Base-by-base conservation (phyloP, 352 stramenopile genomes). In the Phytopythium montanum region DNA sequence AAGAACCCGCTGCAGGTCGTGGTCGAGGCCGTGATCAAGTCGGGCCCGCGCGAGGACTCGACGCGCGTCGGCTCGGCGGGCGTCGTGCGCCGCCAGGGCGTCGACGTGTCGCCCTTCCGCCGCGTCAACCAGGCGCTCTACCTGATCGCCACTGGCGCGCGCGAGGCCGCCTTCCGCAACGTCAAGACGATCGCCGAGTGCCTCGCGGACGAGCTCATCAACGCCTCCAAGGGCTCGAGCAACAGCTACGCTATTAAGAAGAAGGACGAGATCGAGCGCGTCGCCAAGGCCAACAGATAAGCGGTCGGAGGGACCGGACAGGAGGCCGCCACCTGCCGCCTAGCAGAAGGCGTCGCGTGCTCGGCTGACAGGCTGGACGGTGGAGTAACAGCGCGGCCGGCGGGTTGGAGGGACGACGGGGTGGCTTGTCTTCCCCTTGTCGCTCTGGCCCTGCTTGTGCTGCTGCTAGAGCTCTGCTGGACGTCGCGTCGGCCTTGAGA, bases 221-320 rank as follows among this genome's bases (percentile, higher is more conserved):
- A 99, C 85, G 97, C 97, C 42, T 98, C 97, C 54, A 97, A 98
- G 85, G 97, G 98, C 63, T 99, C 96, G 72, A 99, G 96, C 75
- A 99, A 99, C 97, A 98, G 88, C 66, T 99, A 99, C 81, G 97
- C 97, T 73, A 99, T 99, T 86, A 99, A 99, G 97, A 99, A 99
- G 91, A 99, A 99, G 94, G 98, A 99, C 86, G 98, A 99, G 82
- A 99, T 99, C 76, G 97, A 99, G 92, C 97, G 97, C 97, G 98
- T 99, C 62, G 97, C 97, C 79, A 99, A 99, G 96, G 97, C 95
- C 64, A 99, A 99, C 90, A 97, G 98, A 97, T 99, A 99, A 99
- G 36, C 41, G 48, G 59, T n/a, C n/a, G n/a, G n/a, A n/a, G n/a
- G n/a, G n/a, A n/a, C n/a, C 56, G 56, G 44, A 28, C 42, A 52